Evolutionary conservation across 1,284 basidiomycete genomes (phyloP).

Genomic region (Ganoderma multipileum): DNA sequence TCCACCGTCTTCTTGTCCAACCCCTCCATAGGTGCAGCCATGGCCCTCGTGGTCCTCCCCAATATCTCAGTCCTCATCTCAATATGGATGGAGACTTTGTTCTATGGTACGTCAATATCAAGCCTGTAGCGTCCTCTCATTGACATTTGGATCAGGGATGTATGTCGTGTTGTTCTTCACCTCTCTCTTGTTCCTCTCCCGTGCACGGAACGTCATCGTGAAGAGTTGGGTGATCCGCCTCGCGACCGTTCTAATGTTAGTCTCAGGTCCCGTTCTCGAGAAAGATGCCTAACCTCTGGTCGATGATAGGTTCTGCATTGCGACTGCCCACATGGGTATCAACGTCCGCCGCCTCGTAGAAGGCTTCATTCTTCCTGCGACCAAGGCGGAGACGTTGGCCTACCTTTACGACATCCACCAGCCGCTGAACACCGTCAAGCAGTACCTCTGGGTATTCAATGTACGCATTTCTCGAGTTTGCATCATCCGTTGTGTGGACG

Average conservation of each 20-base stretch:
- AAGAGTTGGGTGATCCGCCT: slow-evolving; percentile 3
- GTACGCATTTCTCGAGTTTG: neutral
- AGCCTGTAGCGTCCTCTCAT: too few relatives aligned
- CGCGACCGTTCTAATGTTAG: slow-evolving; percentile 1
- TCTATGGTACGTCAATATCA: neutral
- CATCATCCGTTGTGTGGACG: neutral
- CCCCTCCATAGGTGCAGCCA: neutral
- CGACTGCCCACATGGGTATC: slow-evolving; percentile 3
- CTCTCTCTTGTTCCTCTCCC: neutral
- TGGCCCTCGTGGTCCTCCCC: neutral
- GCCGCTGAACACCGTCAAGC: slow-evolving; percentile 1
- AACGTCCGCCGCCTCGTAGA: slow-evolving; percentile 5
- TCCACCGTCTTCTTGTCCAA: neutral
- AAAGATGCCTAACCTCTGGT: neutral
- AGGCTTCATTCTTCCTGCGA: slow-evolving; percentile 5
- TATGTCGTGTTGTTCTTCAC: slow-evolving; percentile 7
- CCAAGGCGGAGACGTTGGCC: slow-evolving; percentile 1
- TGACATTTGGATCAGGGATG: neutral
- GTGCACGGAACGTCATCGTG: neutral
- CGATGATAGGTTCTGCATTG: slow-evolving; percentile 3
- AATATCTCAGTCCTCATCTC: neutral
- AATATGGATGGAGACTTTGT: neutral
- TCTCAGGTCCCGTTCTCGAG: neutral
- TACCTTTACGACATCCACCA: slow-evolving; percentile 8
- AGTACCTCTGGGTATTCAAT: slow-evolving; percentile 6